Percentiles rank a stretch among this genome's conserved stretches.
These are phyloP conservation scores for Tolypocladium sp. DNA, from an alignment of 2,329 filamentous ascomycete species.

Conservation along the genomic window DNA sequence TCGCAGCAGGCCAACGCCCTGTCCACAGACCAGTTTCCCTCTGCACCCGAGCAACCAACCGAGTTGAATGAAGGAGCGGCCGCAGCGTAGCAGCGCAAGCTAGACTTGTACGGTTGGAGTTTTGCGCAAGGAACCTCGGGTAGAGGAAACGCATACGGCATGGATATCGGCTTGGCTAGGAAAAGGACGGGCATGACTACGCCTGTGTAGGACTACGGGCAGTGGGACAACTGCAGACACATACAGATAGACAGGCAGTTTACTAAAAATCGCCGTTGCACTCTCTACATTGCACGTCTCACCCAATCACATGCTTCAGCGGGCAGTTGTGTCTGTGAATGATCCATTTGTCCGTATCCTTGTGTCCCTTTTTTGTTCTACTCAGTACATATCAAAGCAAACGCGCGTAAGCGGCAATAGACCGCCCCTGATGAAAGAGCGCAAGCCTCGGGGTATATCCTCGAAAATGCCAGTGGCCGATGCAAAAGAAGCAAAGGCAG, in stretches of 20 bases:
- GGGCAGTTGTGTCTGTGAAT: neutral
- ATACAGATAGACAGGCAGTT: neutral
- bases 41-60: neutral
- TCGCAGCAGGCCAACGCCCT: neutral
- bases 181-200: neutral
- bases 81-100: neutral
- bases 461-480: neutral
- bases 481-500: neutral
- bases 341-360: neutral
- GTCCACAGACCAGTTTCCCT: neutral
- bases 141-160: neutral
- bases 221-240: neutral
- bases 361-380: neutral
- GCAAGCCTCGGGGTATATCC: neutral
- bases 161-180: neutral
- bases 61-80: neutral
- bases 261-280: neutral
- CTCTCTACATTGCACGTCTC: neutral
- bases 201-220: neutral
- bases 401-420: neutral
- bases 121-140: neutral
- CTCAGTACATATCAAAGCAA: neutral
- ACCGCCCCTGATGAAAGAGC: neutral
- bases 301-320: neutral
- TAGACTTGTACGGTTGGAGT: neutral